Percentiles rank a stretch among this genome's conserved stretches.
Evolutionary conservation across 352 stramenopile species (phyloP).

Genomic region (Phytopythium helicoides): DNA sequence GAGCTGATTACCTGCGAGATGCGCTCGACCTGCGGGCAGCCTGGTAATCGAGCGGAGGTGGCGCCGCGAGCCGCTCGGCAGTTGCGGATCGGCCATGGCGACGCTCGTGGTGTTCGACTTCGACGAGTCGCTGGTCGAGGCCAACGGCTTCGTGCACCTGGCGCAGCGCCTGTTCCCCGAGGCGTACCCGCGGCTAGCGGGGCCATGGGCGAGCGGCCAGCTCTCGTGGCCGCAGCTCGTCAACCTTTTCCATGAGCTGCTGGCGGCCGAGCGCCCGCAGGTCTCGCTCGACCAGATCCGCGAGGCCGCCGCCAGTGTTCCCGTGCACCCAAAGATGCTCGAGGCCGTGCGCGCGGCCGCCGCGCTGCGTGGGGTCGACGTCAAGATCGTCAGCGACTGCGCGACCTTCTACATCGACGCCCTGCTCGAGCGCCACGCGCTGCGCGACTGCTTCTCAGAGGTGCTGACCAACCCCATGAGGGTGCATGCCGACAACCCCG

Average conservation of each 20-base stretch:
- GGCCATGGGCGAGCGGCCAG: constrained; percentile 9
- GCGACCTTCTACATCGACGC: constrained; percentile 46
- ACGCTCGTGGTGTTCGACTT: constrained; percentile 56
- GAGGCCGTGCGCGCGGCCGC: constrained; percentile 41
- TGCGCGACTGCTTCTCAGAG: constrained; percentile 27
- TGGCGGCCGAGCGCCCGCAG: constrained; percentile 22
- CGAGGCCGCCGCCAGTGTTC: constrained; percentile 22
- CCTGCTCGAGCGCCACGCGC: constrained; percentile 27
- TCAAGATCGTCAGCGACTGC: constrained; percentile 51
- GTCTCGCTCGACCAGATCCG: constrained; percentile 22
- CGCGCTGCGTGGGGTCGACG: constrained; percentile 22
- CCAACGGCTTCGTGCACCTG: constrained; percentile 42
- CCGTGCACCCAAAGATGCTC: constrained; percentile 33
- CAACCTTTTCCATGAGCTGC: constrained; percentile 24
- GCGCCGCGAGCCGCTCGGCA: too few relatives aligned
- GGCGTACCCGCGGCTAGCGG: constrained; percentile 17
- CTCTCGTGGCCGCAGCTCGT: constrained; percentile 22
- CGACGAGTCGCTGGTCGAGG: constrained; percentile 42
- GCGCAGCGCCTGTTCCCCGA: constrained; percentile 26
- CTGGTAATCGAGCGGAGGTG: too few relatives aligned
- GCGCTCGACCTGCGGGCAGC: too few relatives aligned
- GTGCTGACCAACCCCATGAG: constrained; percentile 40
- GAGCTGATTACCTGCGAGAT: too few relatives aligned
- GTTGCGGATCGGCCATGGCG: background rate
- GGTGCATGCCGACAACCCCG: constrained; percentile 9